Percentiles rank a stretch among this genome's conserved stretches.
Evolutionary conservation across 164 flowering plant genomes (phyloP).

Genomic region (Buxus sempervirens): DNA sequence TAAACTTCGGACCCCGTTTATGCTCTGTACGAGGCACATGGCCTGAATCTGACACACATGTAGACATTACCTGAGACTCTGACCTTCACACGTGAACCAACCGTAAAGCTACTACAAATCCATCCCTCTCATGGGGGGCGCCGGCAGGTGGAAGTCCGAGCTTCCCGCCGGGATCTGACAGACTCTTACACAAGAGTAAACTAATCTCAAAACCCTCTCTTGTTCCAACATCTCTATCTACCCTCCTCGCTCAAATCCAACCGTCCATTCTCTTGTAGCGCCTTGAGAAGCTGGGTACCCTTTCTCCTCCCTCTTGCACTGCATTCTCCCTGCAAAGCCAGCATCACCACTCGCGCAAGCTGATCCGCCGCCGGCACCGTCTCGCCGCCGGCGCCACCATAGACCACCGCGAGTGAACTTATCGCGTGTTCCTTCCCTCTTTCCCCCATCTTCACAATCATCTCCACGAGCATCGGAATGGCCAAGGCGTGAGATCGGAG

Average conservation of each 20-base stretch:
- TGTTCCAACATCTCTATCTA: too few species aligned
- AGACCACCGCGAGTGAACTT: constrained; percentile 59
- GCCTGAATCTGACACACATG: too few species aligned
- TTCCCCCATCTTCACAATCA: constrained; percentile 60
- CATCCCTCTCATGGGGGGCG: too few species aligned
- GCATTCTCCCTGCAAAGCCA: constrained; percentile 79
- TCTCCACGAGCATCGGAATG: constrained; percentile 78
- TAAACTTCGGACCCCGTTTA: too few species aligned
- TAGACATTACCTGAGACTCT: too few species aligned
- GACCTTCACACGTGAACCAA: too few species aligned
- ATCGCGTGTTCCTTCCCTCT: constrained; percentile 75
- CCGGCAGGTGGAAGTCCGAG: too few species aligned
- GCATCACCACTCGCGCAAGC: constrained; percentile 74
- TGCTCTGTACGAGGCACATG: too few species aligned
- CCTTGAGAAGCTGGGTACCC: constrained; percentile 64
- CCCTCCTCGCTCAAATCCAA: constrained; percentile 30
- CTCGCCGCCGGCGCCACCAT: constrained; percentile 19
- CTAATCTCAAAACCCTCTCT: too few species aligned
- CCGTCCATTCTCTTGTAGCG: constrained; percentile 49
- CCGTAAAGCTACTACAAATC: too few species aligned
- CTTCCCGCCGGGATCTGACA: too few species aligned
- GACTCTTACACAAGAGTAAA: too few species aligned
- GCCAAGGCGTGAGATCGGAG: constrained; percentile 71
- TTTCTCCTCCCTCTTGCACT: constrained; percentile 75
- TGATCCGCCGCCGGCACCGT: constrained; percentile 58